Conservation (phyloP, 2,329 filamentous ascomycete genomes). For the Emergomyces orientalis region DNA sequence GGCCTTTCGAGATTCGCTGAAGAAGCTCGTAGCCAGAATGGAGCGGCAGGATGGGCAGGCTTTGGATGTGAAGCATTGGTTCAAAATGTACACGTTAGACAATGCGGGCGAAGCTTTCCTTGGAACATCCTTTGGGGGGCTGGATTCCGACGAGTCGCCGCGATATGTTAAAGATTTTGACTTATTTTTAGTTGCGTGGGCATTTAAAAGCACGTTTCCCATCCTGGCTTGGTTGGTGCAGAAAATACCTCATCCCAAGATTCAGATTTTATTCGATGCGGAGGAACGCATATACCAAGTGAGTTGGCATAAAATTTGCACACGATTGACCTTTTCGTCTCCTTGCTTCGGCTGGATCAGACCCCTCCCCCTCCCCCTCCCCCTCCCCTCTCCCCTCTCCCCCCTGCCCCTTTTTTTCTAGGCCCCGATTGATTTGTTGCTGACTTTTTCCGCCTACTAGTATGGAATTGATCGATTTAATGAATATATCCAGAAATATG, state of each 20-base stretch:
- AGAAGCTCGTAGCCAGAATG: slow-evolving; percentile 2
- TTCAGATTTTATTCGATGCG: slow-evolving; percentile 8
- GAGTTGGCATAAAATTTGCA: not conserved
- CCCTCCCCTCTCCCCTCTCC: too few relatives aligned
- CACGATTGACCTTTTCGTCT: not conserved
- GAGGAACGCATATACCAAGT: slow-evolving; percentile 6
- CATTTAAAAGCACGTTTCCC: slow-evolving; percentile 9
- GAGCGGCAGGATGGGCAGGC: slow-evolving; percentile 1
- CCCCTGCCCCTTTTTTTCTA: not conserved
- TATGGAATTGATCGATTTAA: slow-evolving; percentile 8
- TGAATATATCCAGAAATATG: slow-evolving; percentile 7
- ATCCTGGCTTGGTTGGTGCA: not conserved
- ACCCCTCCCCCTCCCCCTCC: too few relatives aligned
- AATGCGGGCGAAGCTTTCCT: slow-evolving; percentile 12
- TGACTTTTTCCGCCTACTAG: not conserved
- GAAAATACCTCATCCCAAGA: slow-evolving; percentile 9
- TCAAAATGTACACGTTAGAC: slow-evolving; percentile 10
- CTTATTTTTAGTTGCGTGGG: slow-evolving; percentile 10
- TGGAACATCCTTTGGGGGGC: slow-evolving; percentile 11
- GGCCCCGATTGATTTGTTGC: not conserved
- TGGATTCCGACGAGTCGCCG: slow-evolving; percentile 9
- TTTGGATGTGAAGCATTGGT: slow-evolving; percentile 9
- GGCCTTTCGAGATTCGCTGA: slow-evolving; percentile 7
- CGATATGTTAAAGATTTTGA: slow-evolving; percentile 12
- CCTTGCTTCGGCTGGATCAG: not conserved